Percentiles rank a stretch among this genome's conserved stretches.
Evolutionary conservation across 441 rosid species (phyloP).

Genomic region (Biscutella laevigata): DNA sequence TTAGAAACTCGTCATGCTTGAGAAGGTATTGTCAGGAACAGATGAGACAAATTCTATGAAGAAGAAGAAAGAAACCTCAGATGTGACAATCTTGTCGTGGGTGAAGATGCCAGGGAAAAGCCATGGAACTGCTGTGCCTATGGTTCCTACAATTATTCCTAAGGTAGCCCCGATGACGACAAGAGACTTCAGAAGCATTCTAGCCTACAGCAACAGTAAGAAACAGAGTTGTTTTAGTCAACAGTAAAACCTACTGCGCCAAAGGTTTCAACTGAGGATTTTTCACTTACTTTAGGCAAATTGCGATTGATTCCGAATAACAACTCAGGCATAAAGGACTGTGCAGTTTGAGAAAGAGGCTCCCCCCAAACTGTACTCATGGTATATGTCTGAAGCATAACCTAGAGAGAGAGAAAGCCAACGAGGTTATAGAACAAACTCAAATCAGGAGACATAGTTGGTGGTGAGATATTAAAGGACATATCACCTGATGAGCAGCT

Average conservation of each 20-base stretch:
- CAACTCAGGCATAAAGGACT: slow-evolving; percentile 90
- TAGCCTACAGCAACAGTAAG: slow-evolving; percentile 36
- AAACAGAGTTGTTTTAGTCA: neutral
- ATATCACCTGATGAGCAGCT: slow-evolving; percentile 88
- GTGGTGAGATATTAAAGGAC: neutral
- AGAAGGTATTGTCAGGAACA: neutral
- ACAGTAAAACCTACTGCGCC: slow-evolving; percentile 1
- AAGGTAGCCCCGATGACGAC: slow-evolving; percentile 58
- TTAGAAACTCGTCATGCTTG: neutral
- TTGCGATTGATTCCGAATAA: slow-evolving; percentile 55
- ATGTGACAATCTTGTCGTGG: slow-evolving; percentile 46
- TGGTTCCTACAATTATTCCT: slow-evolving; percentile 52
- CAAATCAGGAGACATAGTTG: slow-evolving; percentile 3
- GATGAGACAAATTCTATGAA: neutral
- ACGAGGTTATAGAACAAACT: neutral
- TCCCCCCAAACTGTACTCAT: slow-evolving; percentile 80
- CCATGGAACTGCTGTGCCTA: slow-evolving; percentile 69
- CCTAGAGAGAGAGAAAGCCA: slow-evolving; percentile 32
- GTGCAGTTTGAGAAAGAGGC: slow-evolving; percentile 92
- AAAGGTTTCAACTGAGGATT: neutral
- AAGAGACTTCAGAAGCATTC: slow-evolving; percentile 73
- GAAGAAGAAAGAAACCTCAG: slow-evolving; percentile 30
- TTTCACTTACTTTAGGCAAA: slow-evolving; percentile 47
- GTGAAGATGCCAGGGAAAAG: slow-evolving; percentile 73
- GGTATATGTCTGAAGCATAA: slow-evolving; percentile 64